Evolutionary conservation across 2,329 filamentous ascomycete genomes (phyloP).

Genomic region (Chrysosporium keratinophilum): DNA sequence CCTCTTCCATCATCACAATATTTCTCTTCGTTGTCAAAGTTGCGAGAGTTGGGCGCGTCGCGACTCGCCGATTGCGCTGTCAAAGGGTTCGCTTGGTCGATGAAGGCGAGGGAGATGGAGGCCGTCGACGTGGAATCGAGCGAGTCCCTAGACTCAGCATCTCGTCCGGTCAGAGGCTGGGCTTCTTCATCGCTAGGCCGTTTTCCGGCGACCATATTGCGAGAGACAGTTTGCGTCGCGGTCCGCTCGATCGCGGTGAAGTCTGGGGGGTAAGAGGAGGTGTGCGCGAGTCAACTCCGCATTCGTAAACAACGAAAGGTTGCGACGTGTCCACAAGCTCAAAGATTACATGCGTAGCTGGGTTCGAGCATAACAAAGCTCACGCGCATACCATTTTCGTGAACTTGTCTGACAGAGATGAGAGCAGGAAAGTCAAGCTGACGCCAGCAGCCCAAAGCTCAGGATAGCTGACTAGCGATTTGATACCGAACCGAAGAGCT

Average conservation of each 20-base stretch:
- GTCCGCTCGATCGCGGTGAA: background rate
- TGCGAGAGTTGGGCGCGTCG: background rate
- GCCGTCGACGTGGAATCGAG: conserved; percentile 17
- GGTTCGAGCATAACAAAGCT: background rate
- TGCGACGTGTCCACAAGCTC: background rate
- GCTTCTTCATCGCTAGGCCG: conserved; percentile 14
- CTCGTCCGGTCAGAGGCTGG: conserved; percentile 14
- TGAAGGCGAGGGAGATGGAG: conserved; percentile 15
- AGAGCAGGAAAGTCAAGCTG: too few species aligned
- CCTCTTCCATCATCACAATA: conserved; percentile 21
- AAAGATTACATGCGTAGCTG: background rate
- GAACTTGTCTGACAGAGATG: too few species aligned
- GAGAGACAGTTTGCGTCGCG: background rate
- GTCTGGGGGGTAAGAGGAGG: background rate
- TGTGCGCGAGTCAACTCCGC: background rate
- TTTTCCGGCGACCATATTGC: conserved; percentile 14
- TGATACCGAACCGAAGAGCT: background rate
- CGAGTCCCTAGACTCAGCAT: conserved; percentile 11
- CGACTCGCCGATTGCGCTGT: background rate
- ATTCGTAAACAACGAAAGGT: background rate
- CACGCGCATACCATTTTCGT: background rate
- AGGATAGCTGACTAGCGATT: background rate
- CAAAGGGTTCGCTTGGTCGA: conserved; percentile 9
- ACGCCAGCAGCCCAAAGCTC: too few species aligned
- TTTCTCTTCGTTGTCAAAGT: conserved; percentile 14